A percentile compares a stretch with the other conserved stretches of the same genome.
phyloP scores from a whole-genome alignment of 805 yeast genomes.

The Yamadazyma endophytica region DNA sequence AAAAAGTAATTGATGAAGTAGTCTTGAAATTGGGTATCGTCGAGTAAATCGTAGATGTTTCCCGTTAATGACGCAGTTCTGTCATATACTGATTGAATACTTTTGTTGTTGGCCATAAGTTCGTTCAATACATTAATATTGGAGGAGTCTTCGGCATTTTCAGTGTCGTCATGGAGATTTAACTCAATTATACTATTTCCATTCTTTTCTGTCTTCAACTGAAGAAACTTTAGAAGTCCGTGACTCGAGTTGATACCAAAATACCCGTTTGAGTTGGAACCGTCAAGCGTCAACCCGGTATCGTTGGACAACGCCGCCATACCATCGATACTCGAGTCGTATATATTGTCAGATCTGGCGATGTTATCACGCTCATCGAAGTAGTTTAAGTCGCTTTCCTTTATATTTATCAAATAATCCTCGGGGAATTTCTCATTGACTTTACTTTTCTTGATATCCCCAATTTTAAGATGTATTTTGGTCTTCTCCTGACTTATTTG shows the following conservation, averaged over 20 bases:
- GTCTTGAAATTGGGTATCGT: constrained; percentile 12
- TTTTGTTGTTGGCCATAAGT: no score
- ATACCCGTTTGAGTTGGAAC: constrained; percentile 50
- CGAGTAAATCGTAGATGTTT: constrained; percentile 15
- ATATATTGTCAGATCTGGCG: constrained; percentile 8
- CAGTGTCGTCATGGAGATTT: constrained; percentile 10
- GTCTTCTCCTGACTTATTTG: constrained; percentile 12
- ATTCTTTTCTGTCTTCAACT: constrained; percentile 25
- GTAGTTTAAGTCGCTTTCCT: constrained; percentile 15
- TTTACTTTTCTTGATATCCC: constrained; percentile 2
- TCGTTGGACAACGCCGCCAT: constrained; percentile 55
- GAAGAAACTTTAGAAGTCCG: constrained; percentile 47
- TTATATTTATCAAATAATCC: constrained; percentile 16
- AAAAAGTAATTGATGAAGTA: constrained; percentile 13
- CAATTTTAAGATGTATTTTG: constrained; percentile 1
- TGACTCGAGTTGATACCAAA: constrained; percentile 64
- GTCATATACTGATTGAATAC: no score
- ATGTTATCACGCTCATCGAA: constrained; percentile 16
- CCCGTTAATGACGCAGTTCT: no score
- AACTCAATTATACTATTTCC: constrained; percentile 21
- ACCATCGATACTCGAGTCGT: constrained; percentile 43
- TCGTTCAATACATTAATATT: no score
- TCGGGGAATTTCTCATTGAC: constrained; percentile 13
- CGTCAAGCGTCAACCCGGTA: constrained; percentile 16
- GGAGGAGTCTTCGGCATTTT: constrained; percentile 3